Conservation (phyloP, 2,329 filamentous ascomycete species). For the Teratosphaeria viscida region DNA sequence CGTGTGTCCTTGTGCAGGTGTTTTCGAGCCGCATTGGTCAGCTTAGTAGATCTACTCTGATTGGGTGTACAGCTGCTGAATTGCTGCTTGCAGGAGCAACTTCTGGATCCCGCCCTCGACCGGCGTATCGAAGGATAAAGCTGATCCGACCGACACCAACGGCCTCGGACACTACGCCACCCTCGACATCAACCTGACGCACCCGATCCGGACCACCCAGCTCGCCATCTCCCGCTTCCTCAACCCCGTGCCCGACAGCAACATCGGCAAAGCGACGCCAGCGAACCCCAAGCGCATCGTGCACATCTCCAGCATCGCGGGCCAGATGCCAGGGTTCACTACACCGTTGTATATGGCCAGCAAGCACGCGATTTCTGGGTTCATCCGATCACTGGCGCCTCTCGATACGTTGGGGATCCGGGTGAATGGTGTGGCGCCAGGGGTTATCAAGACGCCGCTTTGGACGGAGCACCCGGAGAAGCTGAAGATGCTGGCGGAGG, state of each 20-base stretch:
- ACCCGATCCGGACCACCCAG: conserved; percentile 38
- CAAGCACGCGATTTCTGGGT: conserved; percentile 38
- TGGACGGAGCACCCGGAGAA: conserved; percentile 55
- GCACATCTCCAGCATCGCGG: conserved; percentile 36
- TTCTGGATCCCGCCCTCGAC: conserved; percentile 40
- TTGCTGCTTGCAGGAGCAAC: conserved; percentile 27
- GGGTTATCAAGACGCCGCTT: conserved; percentile 50
- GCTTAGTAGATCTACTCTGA: background rate
- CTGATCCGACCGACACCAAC: conserved; percentile 3
- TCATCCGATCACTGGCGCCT: conserved; percentile 39
- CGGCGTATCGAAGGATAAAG: conserved; percentile 24
- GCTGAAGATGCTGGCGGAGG: conserved; percentile 38
- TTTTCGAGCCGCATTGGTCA: conserved; percentile 35
- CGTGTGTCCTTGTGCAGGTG: conserved; percentile 29
- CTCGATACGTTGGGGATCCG: conserved; percentile 45
- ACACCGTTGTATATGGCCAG: conserved; percentile 36
- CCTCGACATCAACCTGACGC: conserved; percentile 39
- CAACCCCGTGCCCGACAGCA: conserved; percentile 19
- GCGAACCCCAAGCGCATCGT: conserved; percentile 37
- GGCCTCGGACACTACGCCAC: conserved; percentile 26
- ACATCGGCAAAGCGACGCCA: conserved; percentile 22
- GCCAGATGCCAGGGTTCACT: conserved; percentile 28
- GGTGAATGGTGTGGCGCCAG: conserved; percentile 51
- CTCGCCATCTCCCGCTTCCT: conserved; percentile 37
- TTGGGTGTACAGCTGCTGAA: background rate